A percentile compares a stretch with the other conserved stretches of the same genome.
Evolutionary conservation across 306 rosid genomes (phyloP).

Genomic region (Prunus davidiana): DNA sequence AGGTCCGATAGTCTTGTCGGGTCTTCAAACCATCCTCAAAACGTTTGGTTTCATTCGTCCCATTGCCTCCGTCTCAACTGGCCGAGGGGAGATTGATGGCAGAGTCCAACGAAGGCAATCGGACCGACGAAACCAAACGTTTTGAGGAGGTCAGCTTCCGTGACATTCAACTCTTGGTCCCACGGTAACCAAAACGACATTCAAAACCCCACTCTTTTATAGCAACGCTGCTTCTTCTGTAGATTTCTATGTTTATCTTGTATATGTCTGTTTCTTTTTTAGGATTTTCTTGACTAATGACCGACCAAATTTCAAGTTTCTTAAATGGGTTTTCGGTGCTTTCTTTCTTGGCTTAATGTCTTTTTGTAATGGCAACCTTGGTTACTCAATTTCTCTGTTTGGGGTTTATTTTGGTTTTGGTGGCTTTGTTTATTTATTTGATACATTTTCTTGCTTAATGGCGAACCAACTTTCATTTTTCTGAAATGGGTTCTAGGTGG

Average conservation of each 20-base stretch:
- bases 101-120: no score
- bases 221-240: not conserved
- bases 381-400: no score
- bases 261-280: not conserved
- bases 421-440: not conserved
- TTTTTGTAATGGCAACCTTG: no score
- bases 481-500: not conserved
- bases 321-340: no score
- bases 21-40: conserved; percentile 16
- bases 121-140: no score
- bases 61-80: conserved; percentile 9
- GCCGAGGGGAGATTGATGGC: no score
- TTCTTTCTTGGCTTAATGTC: no score
- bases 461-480: no score
- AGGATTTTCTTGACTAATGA: not conserved
- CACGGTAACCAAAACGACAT: not conserved
- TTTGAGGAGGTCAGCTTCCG: not conserved
- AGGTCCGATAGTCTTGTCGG: conserved; percentile 25
- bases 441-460: not conserved
- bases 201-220: not conserved
- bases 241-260: not conserved
- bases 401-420: no score
- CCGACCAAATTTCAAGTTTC: no score
- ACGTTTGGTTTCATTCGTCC: conserved; percentile 8
- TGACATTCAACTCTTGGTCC: not conserved